Base-by-base conservation (phyloP, 2,329 filamentous ascomycete genomes). In the Phialemoniopsis sp. region DNA sequence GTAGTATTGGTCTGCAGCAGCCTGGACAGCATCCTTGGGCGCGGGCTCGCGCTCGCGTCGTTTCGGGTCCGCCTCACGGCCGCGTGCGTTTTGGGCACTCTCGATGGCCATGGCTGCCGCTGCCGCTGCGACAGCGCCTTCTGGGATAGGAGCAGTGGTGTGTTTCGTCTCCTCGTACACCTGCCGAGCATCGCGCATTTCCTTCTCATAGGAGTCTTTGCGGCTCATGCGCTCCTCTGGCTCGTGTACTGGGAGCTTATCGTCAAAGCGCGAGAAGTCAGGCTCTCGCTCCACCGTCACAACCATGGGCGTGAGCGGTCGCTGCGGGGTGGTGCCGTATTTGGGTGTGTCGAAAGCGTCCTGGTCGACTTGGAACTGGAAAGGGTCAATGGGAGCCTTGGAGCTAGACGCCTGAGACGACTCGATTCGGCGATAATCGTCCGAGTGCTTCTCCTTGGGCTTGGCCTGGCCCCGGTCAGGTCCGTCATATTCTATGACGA, bases 1-100 rank as follows among this genome's bases (percentile, higher is more conserved):
- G 47, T 82, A 83, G 42, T 71, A 68, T 40, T 66, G 63, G 51
- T 83, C 67, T 21, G 78, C 79, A 44, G 77, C 70, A 46, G 78
- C 75, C 54, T 76, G 74, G 15, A 82, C 64, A 3, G 32, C 40
- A 36, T 58, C 55, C 13, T 47, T 45, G 5, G 50, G 48, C 37
- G 54, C 52, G 9, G 34, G 18, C 18, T 37, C 41, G 10, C 34
- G 38, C 13, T 26, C 38, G 13, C 46, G n/a, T 54, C 50, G 32
- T 59, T 58, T n/a, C 49, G 53, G n/a, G 16, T 62, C 50, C 16
- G 61, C 46, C 41, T 62, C 50, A 34, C 61, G 49, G 40, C 56
- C 51, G 42, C 57, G 50, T 31, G 46, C 48, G 29, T 58, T 55
- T 37, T 61, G 55, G 19, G 56, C 60, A 36, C 62, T 57, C 37